Evolutionary conservation across 805 yeast species (phyloP).

Genomic region (Wickerhamiella spandovensis): DNA sequence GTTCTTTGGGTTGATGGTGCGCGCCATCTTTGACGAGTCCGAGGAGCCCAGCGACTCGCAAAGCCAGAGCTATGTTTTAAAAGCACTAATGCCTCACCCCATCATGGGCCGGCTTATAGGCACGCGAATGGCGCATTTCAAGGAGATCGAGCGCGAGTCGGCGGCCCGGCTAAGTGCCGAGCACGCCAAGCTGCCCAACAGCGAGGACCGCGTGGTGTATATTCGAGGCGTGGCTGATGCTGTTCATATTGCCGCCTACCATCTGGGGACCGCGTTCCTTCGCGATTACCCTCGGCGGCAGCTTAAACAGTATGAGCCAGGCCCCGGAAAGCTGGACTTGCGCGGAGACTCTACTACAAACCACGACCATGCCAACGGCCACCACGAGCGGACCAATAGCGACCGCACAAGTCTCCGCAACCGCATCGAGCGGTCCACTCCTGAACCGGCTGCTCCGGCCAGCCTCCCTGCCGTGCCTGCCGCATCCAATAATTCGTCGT

Average conservation of each 20-base stretch:
- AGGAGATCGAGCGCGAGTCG: conserved; percentile 71
- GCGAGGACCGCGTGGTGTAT: conserved; percentile 62
- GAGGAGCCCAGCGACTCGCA: conserved; percentile 45
- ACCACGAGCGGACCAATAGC: background rate
- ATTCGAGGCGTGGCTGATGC: conserved; percentile 78
- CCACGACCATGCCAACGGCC: background rate
- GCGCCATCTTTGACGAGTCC: conserved; percentile 53
- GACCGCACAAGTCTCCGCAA: background rate
- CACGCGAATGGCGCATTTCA: conserved; percentile 54
- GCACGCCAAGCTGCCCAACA: conserved; percentile 54
- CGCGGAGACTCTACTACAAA: background rate
- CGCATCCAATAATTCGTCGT: background rate
- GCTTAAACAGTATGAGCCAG: background rate
- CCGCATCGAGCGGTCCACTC: background rate
- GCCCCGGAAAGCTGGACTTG: background rate
- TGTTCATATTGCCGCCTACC: conserved; percentile 68
- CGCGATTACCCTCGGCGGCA: background rate
- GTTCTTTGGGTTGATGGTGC: conserved; percentile 62
- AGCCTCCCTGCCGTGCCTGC: background rate
- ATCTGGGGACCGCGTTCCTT: conserved; percentile 28
- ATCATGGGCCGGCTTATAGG: conserved; percentile 75
- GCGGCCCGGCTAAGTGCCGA: conserved; percentile 68
- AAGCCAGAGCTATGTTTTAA: conserved; percentile 42
- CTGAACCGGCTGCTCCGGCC: background rate
- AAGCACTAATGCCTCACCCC: conserved; percentile 61